Evolutionary conservation across 2,329 filamentous ascomycete genomes (phyloP).

Genomic region (Laburnicola sp.): DNA sequence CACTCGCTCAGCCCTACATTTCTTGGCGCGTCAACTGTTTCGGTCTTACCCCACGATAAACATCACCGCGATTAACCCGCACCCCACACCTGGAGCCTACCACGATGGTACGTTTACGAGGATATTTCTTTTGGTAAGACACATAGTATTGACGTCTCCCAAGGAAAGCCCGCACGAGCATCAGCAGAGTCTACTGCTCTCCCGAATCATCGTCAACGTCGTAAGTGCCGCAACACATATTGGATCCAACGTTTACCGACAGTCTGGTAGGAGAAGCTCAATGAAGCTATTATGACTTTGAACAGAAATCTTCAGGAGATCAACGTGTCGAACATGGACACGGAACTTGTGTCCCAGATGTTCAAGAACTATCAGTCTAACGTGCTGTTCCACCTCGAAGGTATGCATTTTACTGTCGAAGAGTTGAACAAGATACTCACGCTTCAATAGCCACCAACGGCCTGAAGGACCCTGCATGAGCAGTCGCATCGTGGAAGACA

Average conservation of each 20-base stretch:
- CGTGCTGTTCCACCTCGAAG: constrained; percentile 94
- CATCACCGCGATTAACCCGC: not conserved
- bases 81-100: constrained; percentile 6
- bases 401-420: constrained; percentile 52
- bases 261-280: constrained; percentile 82
- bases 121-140: not conserved
- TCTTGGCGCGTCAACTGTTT: constrained; percentile 32
- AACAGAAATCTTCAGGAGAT: constrained; percentile 95
- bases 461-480: constrained; percentile 73
- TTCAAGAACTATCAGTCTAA: constrained; percentile 99
- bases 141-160: constrained; percentile 15
- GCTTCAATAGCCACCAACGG: constrained; percentile 71
- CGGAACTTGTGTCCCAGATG: constrained; percentile 97
- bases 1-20: constrained; percentile 15
- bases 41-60: constrained; percentile 24
- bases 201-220: constrained; percentile 95
- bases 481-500: not conserved
- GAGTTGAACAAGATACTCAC: constrained; percentile 1
- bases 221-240: constrained; percentile 58
- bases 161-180: constrained; percentile 96
- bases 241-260: not conserved
- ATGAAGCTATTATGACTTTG: constrained; percentile 88
- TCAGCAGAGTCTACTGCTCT: constrained; percentile 90
- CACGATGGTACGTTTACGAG: constrained; percentile 30
- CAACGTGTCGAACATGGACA: constrained; percentile 98